A percentile compares a stretch with the other conserved stretches of the same genome.
These are phyloP conservation scores for Hyphodiscus hymeniophilus DNA, from an alignment of 495 filamentous ascomycete species.

Conservation along the genomic window DNA sequence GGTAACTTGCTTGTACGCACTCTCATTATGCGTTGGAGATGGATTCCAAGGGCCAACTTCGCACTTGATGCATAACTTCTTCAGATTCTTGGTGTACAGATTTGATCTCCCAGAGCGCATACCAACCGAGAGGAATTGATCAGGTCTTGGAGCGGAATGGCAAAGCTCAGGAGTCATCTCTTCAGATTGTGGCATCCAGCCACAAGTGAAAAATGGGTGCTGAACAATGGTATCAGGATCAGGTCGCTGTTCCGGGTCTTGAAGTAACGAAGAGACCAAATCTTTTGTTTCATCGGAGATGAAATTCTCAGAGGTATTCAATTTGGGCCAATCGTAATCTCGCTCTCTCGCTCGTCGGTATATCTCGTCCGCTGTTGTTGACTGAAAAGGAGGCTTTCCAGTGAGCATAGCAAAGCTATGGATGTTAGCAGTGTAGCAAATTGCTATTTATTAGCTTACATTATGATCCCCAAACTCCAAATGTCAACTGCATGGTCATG, in stretches of 20 bases:
- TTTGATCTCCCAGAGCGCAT: conserved; percentile 14
- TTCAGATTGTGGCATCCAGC: conserved; percentile 43
- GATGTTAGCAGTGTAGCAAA: conserved; percentile 5
- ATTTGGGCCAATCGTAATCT: conserved; percentile 69
- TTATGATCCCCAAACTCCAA: conserved; percentile 95
- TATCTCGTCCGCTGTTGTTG: conserved; percentile 77
- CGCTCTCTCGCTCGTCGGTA: conserved; percentile 66
- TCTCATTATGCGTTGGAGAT: conserved; percentile 37
- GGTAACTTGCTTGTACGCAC: conserved; percentile 59
- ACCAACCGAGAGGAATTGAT: conserved; percentile 16
- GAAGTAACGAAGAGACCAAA: conserved; percentile 64
- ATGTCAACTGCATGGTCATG: conserved; percentile 89
- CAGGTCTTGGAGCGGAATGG: conserved; percentile 34
- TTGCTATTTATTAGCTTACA: conserved; percentile 45
- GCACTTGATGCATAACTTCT: conserved; percentile 23
- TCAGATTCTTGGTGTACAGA: conserved; percentile 17
- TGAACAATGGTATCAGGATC: conserved; percentile 75
- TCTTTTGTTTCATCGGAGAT: conserved; percentile 58
- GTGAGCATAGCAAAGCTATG: conserved; percentile 80
- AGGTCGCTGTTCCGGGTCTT: conserved; percentile 65
- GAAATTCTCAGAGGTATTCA: conserved; percentile 38
- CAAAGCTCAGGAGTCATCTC: conserved; percentile 44
- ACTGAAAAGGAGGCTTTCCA: conserved; percentile 84
- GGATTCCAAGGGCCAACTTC: conserved; percentile 41
- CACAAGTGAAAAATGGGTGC: conserved; percentile 68